Evolutionary conservation across 768 basidiomycete genomes (phyloP).

Genomic region (Rhizopogon vesiculosus): DNA sequence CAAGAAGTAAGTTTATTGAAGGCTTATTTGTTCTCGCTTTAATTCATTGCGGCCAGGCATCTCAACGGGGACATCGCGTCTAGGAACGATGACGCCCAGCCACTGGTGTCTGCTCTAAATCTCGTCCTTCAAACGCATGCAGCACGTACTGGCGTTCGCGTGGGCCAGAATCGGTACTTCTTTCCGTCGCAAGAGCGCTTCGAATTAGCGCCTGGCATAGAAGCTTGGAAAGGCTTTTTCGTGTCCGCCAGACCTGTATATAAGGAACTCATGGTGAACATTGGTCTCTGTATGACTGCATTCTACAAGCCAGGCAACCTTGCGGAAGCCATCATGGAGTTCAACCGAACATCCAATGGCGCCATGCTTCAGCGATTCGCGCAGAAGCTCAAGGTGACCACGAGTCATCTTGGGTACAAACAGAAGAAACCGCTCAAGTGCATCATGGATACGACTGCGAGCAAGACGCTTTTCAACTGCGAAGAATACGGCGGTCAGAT

Average conservation of each 20-base stretch:
- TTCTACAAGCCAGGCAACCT: conserved; percentile 61
- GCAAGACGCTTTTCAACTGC: conserved; percentile 47
- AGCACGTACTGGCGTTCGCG: conserved; percentile 37
- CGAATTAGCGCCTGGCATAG: conserved; percentile 36
- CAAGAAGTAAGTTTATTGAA: conserved; percentile 23
- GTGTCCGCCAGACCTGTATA: conserved; percentile 45
- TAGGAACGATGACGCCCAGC: conserved; percentile 36
- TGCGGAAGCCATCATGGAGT: conserved; percentile 50
- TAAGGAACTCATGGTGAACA: conserved; percentile 48
- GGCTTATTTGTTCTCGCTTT: background rate
- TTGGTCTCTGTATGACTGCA: conserved; percentile 50
- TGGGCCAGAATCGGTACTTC: conserved; percentile 49
- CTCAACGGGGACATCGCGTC: conserved; percentile 32
- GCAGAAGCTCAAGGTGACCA: conserved; percentile 54
- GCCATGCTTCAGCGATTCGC: conserved; percentile 44
- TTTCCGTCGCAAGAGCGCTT: conserved; percentile 39
- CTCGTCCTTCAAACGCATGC: conserved; percentile 42
- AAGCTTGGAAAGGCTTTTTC: conserved; percentile 46
- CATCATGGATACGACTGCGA: conserved; percentile 35
- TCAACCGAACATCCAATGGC: conserved; percentile 33
- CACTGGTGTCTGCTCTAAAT: conserved; percentile 43
- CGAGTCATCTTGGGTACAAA: conserved; percentile 50
- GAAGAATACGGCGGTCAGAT: conserved; percentile 51
- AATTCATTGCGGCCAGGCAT: conserved; percentile 27
- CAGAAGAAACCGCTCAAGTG: conserved; percentile 42